A percentile compares a stretch with the other conserved stretches of the same genome.
Evolutionary conservation across 225 moss, liverwort and hornwort species (phyloP).

Genomic region (Straminergon stramineum): DNA sequence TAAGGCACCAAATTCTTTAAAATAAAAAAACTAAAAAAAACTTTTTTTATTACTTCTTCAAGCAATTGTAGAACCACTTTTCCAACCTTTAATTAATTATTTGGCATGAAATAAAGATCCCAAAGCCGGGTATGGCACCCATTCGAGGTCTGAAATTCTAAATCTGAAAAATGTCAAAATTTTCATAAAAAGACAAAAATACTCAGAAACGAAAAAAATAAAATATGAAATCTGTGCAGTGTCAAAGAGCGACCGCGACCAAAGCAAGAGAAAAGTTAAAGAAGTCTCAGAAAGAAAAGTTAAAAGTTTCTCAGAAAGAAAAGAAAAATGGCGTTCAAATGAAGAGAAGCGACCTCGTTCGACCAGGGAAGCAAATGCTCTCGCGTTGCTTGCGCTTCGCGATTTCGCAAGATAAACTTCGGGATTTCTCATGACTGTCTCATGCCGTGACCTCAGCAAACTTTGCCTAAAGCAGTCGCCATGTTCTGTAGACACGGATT

Average conservation of each 20-base stretch:
- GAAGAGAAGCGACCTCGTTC: neutral
- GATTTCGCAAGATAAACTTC: neutral
- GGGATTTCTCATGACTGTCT: neutral
- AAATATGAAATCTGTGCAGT: neutral
- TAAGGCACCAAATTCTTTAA: neutral
- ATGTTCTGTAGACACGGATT: neutral
- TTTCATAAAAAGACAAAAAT: neutral
- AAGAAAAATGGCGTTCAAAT: neutral
- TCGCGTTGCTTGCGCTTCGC: neutral
- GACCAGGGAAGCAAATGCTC: neutral
- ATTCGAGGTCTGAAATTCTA: neutral
- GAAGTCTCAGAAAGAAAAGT: neutral
- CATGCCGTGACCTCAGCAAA: neutral
- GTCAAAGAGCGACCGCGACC: neutral
- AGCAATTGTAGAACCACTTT: neutral
- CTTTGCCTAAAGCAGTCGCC: neutral
- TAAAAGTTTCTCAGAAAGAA: neutral
- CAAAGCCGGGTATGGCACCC: too few relatives aligned
- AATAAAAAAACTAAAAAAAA: neutral
- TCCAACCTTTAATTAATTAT: neutral
- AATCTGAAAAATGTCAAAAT: neutral
- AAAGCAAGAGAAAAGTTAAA: neutral
- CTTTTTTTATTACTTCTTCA: neutral
- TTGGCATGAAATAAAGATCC: neutral
- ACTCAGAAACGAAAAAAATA: neutral